These are phyloP conservation scores for Botrytis squamosa DNA, from an alignment of 2,329 filamentous ascomycete species.

Conservation along the genomic window DNA sequence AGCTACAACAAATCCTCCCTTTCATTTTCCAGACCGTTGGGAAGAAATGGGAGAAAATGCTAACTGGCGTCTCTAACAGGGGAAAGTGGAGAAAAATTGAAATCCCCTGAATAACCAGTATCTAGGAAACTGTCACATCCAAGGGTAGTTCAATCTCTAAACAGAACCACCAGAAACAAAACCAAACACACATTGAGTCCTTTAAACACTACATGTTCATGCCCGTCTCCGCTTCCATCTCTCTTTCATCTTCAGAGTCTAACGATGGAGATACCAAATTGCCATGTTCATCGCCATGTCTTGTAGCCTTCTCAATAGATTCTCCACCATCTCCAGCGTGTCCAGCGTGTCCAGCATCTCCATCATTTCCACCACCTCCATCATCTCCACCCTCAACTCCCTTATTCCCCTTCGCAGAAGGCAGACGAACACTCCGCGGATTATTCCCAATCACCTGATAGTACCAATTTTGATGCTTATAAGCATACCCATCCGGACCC, in stretches of 20 bases:
- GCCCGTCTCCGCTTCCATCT: background rate
- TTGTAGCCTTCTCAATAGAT: background rate
- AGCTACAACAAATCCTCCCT: background rate
- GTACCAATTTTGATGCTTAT: background rate
- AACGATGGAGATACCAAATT: background rate
- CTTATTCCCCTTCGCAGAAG: no score
- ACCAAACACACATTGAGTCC: background rate
- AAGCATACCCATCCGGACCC: background rate
- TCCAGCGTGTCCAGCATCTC: no score
- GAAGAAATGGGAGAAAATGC: fast-evolving
- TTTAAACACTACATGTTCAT: background rate
- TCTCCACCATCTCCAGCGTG: background rate
- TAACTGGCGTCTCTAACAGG: background rate
- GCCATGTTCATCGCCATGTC: background rate
- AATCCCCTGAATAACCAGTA: background rate
- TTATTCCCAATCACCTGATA: conserved; percentile 7
- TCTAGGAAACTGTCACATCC: background rate
- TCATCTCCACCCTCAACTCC: no score
- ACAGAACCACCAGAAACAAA: background rate
- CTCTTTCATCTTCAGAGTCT: background rate
- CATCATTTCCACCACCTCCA: background rate
- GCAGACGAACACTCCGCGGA: background rate
- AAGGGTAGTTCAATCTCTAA: background rate
- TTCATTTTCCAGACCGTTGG: background rate
- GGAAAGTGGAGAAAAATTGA: background rate